Evolutionary conservation across 176 grass and related monocot genomes (phyloP).

Genomic region (Lolium multiflorum): DNA sequence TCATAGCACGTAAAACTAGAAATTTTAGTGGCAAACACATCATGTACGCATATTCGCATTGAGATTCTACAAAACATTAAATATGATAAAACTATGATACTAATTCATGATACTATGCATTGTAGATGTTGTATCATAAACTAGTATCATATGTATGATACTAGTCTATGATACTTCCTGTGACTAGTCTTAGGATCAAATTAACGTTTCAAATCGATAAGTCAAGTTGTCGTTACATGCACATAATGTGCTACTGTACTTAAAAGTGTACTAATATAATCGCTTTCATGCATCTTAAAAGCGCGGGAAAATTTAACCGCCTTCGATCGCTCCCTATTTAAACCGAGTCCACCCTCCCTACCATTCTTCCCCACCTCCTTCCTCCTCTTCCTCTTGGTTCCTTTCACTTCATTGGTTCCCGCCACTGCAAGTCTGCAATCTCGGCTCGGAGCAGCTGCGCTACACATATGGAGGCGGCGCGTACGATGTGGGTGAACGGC

Average conservation of each 20-base stretch:
- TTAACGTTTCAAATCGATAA: neutral
- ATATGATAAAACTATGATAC: no score
- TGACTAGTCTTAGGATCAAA: no score
- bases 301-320: constrained; percentile 1
- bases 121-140: no score
- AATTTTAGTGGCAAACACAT: no score
- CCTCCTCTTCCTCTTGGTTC: neutral
- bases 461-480: neutral
- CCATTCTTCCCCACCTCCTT: neutral
- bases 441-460: neutral
- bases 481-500: constrained; percentile 33
- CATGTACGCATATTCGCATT: no score
- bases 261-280: neutral
- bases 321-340: neutral
- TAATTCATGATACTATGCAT: no score
- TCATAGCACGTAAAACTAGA: no score
- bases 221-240: neutral
- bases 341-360: neutral
- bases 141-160: no score
- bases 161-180: no score
- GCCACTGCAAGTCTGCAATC: neutral
- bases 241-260: neutral
- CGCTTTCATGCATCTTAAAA: neutral
- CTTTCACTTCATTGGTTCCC: neutral
- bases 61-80: no score